phyloP scores from a whole-genome alignment of 768 basidiomycete species.

The Hygrocybe punicea region DNA sequence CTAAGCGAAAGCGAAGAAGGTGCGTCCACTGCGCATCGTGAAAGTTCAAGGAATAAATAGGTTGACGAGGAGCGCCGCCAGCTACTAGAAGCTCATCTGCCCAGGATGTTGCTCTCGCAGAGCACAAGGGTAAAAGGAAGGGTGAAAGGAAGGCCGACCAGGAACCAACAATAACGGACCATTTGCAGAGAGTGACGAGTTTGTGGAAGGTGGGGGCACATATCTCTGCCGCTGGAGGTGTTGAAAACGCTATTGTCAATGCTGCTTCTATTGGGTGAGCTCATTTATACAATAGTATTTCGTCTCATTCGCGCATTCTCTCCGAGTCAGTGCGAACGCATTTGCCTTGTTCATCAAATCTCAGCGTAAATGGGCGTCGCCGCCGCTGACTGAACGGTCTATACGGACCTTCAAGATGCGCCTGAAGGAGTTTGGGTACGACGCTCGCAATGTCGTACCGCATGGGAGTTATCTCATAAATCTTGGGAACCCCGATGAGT shows the following conservation, averaged over 20 bases:
- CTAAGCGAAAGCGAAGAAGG: too few species aligned
- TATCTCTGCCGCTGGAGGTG: slow-evolving; percentile 76
- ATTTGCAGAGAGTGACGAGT: not conserved
- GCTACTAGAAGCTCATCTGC: too few species aligned
- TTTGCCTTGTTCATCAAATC: slow-evolving; percentile 85
- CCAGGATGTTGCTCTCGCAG: too few species aligned
- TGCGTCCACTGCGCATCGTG: too few species aligned
- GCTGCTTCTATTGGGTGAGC: slow-evolving; percentile 70
- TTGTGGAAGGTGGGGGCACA: slow-evolving; percentile 72
- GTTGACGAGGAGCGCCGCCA: too few species aligned
- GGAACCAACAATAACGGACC: too few species aligned
- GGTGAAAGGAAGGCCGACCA: too few species aligned
- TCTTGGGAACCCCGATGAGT: slow-evolving; percentile 76
- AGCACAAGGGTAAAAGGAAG: too few species aligned
- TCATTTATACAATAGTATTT: not conserved
- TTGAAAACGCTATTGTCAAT: slow-evolving; percentile 68
- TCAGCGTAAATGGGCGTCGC: slow-evolving; percentile 76
- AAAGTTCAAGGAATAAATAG: too few species aligned
- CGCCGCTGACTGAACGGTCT: slow-evolving; percentile 50
- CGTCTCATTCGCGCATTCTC: not conserved
- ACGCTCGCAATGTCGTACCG: slow-evolving; percentile 61
- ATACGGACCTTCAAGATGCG: slow-evolving; percentile 58
- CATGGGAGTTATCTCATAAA: slow-evolving; percentile 88
- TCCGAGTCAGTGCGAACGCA: slow-evolving; percentile 59
- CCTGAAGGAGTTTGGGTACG: slow-evolving; percentile 60